Base-by-base conservation (phyloP, 495 filamentous ascomycete genomes). In the Penicillium ochrochloron region DNA sequence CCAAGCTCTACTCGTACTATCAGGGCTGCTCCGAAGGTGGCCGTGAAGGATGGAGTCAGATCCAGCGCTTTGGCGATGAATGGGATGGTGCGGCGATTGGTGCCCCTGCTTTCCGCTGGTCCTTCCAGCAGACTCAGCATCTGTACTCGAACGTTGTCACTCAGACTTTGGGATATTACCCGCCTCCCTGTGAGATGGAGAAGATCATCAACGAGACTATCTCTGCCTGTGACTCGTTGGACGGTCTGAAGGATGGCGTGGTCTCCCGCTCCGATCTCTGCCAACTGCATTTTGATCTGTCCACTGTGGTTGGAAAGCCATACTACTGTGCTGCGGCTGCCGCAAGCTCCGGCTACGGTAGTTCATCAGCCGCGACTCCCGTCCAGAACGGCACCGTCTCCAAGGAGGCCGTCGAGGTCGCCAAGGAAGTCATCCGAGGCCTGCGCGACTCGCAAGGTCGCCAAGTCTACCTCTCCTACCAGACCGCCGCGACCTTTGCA, bases 21-120 rank as follows among this genome's bases (percentile, higher is more conserved):
- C 79, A 84, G 48, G 82, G 82, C 0, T 86, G 83, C 66, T 83
- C 80, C 2, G 82, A 84, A 34, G 83, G 83, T 5, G 83, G 83
- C 3, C 73, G 82, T n/a, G 80, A 84, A 52, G 83, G 83, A 3
- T 67, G 63, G 65, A 83, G 76, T 44, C 81, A 85, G 64, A 73
- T 83, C 23, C 82, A 86, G 63, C 78, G 80, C 8, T 85, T 70
- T 61, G 72, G 67, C 0, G 74, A 78, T 9, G 69, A 81, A 39
- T 84, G 71, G 25, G 84, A 86, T 53, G 84, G 83, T 17, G 76
- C 72, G 6, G 71, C 75, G 3, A 74, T 75, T 34, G 82, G 79
- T 8, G 82, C 84, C 0, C 83, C 84, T 17, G 84, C 83, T 6
- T 77, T 85, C 57, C 75, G 83, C 0, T 82, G 75, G 59, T 70